Evolutionary conservation across 495 filamentous ascomycete genomes (phyloP).

Genomic region (Xylaria palmicola): DNA sequence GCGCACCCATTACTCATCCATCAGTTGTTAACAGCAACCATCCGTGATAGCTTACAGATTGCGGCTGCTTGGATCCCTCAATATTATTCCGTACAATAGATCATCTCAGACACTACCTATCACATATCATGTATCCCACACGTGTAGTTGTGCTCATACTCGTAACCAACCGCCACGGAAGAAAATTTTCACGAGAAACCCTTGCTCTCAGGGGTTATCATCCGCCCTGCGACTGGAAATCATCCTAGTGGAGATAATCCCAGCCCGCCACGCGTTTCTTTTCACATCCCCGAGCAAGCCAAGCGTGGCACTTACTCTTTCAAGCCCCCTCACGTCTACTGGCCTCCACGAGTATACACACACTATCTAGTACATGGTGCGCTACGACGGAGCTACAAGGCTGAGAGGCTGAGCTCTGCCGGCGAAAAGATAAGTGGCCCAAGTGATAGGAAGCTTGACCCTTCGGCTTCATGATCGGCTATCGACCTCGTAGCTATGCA

Average conservation of each 20-base stretch:
- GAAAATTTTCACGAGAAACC: neutral
- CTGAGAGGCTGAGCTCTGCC: too few relatives aligned
- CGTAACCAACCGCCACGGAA: neutral
- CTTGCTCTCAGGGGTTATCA: neutral
- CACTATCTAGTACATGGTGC: too few relatives aligned
- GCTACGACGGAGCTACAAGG: too few relatives aligned
- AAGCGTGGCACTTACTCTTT: neutral
- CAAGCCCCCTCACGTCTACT: too few relatives aligned
- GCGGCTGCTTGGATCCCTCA: neutral
- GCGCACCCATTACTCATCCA: too few relatives aligned
- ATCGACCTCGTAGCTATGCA: slow-evolving; percentile 10
- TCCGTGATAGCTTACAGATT: neutral
- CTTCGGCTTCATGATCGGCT: neutral
- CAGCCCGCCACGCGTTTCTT: neutral
- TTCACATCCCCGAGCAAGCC: neutral
- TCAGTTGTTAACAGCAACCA: too few relatives aligned
- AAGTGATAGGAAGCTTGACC: too few relatives aligned
- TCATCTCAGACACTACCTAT: neutral
- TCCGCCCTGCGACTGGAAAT: neutral
- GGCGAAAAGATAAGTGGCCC: too few relatives aligned
- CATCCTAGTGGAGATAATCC: neutral
- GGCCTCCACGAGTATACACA: too few relatives aligned
- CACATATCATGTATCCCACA: neutral
- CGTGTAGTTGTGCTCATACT: neutral
- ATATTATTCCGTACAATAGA: neutral